Percentiles rank a stretch among this genome's conserved stretches.
Evolutionary conservation across 306 rosid species (phyloP).

Genomic region (Fragaria ananassa): DNA sequence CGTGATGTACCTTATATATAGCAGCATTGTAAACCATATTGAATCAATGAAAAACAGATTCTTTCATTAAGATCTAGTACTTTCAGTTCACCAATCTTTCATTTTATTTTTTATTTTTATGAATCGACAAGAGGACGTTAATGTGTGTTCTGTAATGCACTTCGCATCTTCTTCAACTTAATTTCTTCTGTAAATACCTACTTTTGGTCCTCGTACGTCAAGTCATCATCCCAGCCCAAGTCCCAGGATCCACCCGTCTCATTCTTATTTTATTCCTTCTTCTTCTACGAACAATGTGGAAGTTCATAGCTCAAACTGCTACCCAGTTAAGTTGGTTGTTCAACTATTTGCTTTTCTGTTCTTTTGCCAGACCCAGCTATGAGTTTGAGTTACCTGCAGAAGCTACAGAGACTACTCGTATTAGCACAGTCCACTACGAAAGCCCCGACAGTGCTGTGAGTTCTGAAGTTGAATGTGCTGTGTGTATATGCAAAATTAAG

Average conservation of each 20-base stretch:
- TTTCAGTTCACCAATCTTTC: no score
- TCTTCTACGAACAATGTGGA: conserved; percentile 10
- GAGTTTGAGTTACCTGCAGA: neutral
- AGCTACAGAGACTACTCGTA: neutral
- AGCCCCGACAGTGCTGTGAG: neutral
- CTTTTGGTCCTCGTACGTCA: neutral
- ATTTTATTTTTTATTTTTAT: no score
- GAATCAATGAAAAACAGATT: no score
- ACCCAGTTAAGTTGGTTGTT: conserved; percentile 34
- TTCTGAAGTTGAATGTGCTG: conserved; percentile 32
- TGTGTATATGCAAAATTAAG: conserved; percentile 36
- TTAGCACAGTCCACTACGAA: neutral
- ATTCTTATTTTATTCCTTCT: neutral
- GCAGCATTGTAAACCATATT: no score
- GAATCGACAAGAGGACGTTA: neutral
- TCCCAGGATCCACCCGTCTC: neutral
- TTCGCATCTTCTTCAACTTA: neutral
- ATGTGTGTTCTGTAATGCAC: neutral
- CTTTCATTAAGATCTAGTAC: no score
- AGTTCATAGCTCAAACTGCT: conserved; percentile 4
- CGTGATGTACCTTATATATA: no score
- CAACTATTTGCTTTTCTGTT: conserved; percentile 25
- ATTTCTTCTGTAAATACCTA: neutral
- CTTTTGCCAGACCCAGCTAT: conserved; percentile 22
- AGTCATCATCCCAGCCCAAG: neutral